Percentiles rank a stretch among this genome's conserved stretches.
Evolutionary conservation across 768 basidiomycete species (phyloP).

Genomic region (Tulasnella sp.): DNA sequence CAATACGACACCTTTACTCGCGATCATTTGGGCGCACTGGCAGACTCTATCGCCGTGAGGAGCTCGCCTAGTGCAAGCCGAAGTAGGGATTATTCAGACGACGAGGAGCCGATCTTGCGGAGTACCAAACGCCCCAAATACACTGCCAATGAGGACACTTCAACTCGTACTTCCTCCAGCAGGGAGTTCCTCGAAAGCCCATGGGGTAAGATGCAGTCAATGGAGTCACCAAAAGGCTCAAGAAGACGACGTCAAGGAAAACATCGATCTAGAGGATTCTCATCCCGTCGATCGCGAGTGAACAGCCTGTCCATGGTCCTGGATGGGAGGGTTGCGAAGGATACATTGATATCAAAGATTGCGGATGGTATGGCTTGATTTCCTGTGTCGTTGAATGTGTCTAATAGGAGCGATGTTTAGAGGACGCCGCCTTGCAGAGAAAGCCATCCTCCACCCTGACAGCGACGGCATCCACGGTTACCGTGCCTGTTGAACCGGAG

Average conservation of each 20-base stretch:
- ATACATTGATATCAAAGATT: no score
- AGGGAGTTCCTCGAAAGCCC: constrained; percentile 10
- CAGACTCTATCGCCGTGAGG: constrained; percentile 73
- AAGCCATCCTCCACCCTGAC: neutral
- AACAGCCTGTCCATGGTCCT: no score
- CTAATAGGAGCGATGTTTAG: no score
- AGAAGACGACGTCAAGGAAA: no score
- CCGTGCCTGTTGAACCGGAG: neutral
- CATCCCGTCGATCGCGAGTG: no score
- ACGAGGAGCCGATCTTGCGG: constrained; percentile 24
- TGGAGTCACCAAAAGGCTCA: constrained; percentile 5
- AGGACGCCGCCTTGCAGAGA: neutral
- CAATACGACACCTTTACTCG: constrained; percentile 95
- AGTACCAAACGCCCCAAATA: constrained; percentile 73
- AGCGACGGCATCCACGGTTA: neutral
- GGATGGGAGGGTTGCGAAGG: no score
- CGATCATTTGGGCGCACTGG: constrained; percentile 84
- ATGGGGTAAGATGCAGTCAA: constrained; percentile 44
- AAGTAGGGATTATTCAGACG: constrained; percentile 6
- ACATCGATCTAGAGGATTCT: neutral
- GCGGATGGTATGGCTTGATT: no score
- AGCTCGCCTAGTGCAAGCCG: constrained; percentile 4
- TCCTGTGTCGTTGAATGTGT: neutral
- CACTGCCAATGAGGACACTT: constrained; percentile 51
- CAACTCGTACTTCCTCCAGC: constrained; percentile 19